Evolutionary conservation across 2,329 filamentous ascomycete species (phyloP), one percentile per base, ranked within the genome.

Genomic region (Alternaria incomplexa): DNA sequence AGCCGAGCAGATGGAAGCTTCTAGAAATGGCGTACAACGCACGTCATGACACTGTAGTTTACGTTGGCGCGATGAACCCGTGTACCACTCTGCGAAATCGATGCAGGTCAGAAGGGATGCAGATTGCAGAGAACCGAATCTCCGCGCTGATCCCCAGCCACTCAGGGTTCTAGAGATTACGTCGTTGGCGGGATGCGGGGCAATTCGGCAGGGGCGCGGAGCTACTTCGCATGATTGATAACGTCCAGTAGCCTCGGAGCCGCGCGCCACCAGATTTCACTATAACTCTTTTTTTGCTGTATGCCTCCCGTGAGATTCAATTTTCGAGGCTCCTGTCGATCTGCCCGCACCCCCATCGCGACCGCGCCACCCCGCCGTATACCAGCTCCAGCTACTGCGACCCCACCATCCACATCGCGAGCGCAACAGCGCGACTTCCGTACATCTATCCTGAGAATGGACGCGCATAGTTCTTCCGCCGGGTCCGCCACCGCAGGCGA

Each of bases 231-330:
- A 40, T 30, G 26, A 45, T 32, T 58, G 60, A 62, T 59, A 62
- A 62, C 59, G 55, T 58, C 44, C 30, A 59, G 20, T 53, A 58
- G 56, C 52, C 52, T 54, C 60, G 55, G 56, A 54, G 32, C 30
- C n/a, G 28, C 40, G 51, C 51, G 46, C 56, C 56, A 44, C 61
- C 48, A 23, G 48, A 59, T 17, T 28, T 45, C 43, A 40, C 55
- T 2, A 36, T 17, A 20, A 20, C 32, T 22, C 50, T 55, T 51
- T 57, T 47, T 17, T 30, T 23, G 13, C 51, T 76, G 63, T 54
- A 78, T 79, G 75, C 72, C 73, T 72, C 58, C 58, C 15, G 70
- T 78, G 51, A 72, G 64, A 54, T 78, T 75, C 50, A 70, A 67
- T 11, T 53, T 77, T 12, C 59, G 70, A 69, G 74, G 69, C 57